A percentile compares a stretch with the other conserved stretches of the same genome.
Conservation (phyloP, 495 filamentous ascomycete genomes). For the Neurospora sp. region DNA sequence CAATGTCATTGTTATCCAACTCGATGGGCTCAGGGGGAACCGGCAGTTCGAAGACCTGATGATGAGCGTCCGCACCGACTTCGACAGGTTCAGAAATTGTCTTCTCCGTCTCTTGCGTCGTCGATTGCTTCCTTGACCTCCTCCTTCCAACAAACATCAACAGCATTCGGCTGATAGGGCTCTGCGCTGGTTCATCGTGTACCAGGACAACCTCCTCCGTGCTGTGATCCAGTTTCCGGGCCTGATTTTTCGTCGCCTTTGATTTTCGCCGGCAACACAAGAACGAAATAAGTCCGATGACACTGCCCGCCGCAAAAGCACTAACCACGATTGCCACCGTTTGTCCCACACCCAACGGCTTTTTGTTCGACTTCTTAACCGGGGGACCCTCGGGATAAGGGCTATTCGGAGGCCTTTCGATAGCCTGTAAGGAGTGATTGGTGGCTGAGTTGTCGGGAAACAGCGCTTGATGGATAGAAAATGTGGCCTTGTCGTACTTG, state of each 20-base stretch:
- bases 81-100: slow-evolving; percentile 25
- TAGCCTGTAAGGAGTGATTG: slow-evolving; percentile 40
- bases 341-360: slow-evolving; percentile 34
- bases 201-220: slow-evolving; percentile 14
- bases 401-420: slow-evolving; percentile 36
- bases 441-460: slow-evolving; percentile 36
- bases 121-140: slow-evolving; percentile 14
- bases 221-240: slow-evolving; percentile 13
- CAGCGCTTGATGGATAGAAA: slow-evolving; percentile 49
- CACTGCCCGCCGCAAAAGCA: slow-evolving; percentile 34
- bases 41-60: slow-evolving; percentile 41
- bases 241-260: slow-evolving; percentile 12
- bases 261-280: slow-evolving; percentile 24
- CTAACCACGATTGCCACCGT: slow-evolving; percentile 31
- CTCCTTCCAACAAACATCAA: slow-evolving; percentile 23
- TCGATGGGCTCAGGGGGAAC: slow-evolving; percentile 38
- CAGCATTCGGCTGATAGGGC: slow-evolving; percentile 25
- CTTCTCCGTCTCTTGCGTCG: slow-evolving; percentile 9
- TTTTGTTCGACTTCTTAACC: neutral
- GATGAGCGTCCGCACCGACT: slow-evolving; percentile 35
- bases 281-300: slow-evolving; percentile 24
- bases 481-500: slow-evolving; percentile 53
- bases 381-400: slow-evolving; percentile 28
- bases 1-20: slow-evolving; percentile 32
- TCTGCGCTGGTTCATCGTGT: slow-evolving; percentile 14